Conservation (phyloP, 139 green algal genomes). For the Klebsormidium nitens region DNA sequence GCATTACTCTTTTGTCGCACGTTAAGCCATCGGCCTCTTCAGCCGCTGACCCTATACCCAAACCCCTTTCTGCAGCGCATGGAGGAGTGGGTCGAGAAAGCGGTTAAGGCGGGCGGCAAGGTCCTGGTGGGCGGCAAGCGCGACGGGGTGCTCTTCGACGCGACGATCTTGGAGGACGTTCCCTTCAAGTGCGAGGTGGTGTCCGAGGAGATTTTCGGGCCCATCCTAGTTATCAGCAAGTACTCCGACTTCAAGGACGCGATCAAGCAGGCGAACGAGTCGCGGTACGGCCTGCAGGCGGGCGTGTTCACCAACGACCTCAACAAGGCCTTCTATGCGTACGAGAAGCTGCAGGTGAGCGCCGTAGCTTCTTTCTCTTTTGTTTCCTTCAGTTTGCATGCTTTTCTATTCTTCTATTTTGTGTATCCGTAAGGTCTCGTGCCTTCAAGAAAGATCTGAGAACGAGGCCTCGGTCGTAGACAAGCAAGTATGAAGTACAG, state of each 20-base stretch:
- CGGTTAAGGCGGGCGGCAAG: slow-evolving; percentile 18
- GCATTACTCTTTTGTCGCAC: too few species aligned
- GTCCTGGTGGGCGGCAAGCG: slow-evolving; percentile 29
- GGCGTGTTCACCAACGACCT: slow-evolving; percentile 43
- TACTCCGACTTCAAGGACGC: slow-evolving; percentile 32
- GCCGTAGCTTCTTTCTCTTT: too few species aligned
- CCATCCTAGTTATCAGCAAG: slow-evolving; percentile 22
- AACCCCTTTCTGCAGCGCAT: too few species aligned
- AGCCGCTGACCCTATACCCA: too few species aligned
- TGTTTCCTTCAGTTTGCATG: too few species aligned
- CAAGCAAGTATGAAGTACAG: too few species aligned
- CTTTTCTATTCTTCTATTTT: too few species aligned
- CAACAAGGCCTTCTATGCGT: slow-evolving; percentile 47
- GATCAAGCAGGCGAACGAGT: slow-evolving; percentile 35
- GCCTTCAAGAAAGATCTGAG: too few species aligned
- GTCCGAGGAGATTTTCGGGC: slow-evolving; percentile 39
- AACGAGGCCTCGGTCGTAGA: too few species aligned
- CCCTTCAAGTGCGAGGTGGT: slow-evolving; percentile 4
- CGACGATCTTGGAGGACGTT: slow-evolving; percentile 37
- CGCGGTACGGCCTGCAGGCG: slow-evolving; percentile 40
- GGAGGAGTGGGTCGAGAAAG: slow-evolving; percentile 37
- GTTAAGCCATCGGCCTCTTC: too few species aligned
- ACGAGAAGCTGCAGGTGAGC: slow-evolving; percentile 43
- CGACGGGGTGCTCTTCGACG: slow-evolving; percentile 39
- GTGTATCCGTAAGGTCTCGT: too few species aligned